A percentile compares a stretch with the other conserved stretches of the same genome.
phyloP scores from a whole-genome alignment of 306 rosid genomes.

The Cercis canadensis region DNA sequence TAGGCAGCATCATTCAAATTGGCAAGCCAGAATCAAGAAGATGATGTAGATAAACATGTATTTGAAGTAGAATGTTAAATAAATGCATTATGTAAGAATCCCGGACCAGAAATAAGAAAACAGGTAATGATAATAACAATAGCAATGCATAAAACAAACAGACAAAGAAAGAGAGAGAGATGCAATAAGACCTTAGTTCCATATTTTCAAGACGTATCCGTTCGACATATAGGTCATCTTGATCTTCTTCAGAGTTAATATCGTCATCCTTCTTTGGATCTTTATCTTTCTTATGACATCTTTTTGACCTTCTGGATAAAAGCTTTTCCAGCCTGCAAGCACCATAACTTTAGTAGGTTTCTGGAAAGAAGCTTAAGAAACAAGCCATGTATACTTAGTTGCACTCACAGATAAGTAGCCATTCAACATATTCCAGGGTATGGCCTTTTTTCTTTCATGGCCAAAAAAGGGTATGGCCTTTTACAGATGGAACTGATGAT shows the following conservation, averaged over 20 bases:
- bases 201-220: slow-evolving; percentile 86
- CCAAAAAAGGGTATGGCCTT: slow-evolving; percentile 1
- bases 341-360: slow-evolving; percentile 31
- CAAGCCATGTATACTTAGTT: slow-evolving; percentile 3
- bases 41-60: slow-evolving; percentile 15
- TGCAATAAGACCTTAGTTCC: slow-evolving; percentile 66
- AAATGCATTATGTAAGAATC: slow-evolving; percentile 11
- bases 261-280: slow-evolving; percentile 62
- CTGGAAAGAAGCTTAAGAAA: slow-evolving; percentile 17
- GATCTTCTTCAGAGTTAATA: slow-evolving; percentile 47
- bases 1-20: slow-evolving; percentile 28
- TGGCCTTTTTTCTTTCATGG: not conserved
- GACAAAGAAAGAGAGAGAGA: slow-evolving; percentile 3
- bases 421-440: not conserved
- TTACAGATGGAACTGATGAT: slow-evolving; percentile 11
- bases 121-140: slow-evolving; percentile 18
- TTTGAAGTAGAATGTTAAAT: not conserved
- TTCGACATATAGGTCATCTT: slow-evolving; percentile 65
- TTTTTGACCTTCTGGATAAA: slow-evolving; percentile 55
- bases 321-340: slow-evolving; percentile 74
- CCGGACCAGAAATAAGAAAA: slow-evolving; percentile 15
- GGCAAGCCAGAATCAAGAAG: slow-evolving; percentile 10
- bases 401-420: slow-evolving; percentile 23
- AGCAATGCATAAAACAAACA: not conserved
- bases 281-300: slow-evolving; percentile 48